Percentiles rank a stretch among this genome's conserved stretches.
Conservation (phyloP, 768 basidiomycete species). For the Pilatotrama ljubarskyi region DNA sequence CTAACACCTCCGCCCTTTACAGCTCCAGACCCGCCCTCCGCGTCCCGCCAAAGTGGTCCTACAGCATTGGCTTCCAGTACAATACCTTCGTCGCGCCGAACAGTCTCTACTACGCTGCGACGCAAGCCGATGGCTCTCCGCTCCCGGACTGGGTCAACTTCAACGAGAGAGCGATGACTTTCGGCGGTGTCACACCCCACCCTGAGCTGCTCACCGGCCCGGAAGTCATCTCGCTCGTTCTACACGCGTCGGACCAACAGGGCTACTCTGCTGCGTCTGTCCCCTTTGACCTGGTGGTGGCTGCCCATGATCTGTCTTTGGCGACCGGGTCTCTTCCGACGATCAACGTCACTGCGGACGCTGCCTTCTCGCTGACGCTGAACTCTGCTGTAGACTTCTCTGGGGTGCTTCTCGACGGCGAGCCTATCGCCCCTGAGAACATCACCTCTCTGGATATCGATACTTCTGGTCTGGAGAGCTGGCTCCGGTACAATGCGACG, state of each 20-base stretch:
- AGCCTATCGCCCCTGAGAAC: slow-evolving; percentile 56
- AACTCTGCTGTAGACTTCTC: slow-evolving; percentile 58
- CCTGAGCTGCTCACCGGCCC: slow-evolving; percentile 41
- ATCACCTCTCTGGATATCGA: slow-evolving; percentile 61
- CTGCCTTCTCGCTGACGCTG: slow-evolving; percentile 52
- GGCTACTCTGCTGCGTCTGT: slow-evolving; percentile 65
- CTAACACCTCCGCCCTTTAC: slow-evolving; percentile 57
- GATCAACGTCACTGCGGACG: slow-evolving; percentile 68
- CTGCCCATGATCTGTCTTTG: slow-evolving; percentile 65
- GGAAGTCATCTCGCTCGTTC: slow-evolving; percentile 47
- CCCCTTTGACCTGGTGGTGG: slow-evolving; percentile 66
- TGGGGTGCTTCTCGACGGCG: slow-evolving; percentile 64
- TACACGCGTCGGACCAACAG: slow-evolving; percentile 71
- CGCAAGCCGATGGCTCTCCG: slow-evolving; percentile 63
- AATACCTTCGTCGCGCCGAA: slow-evolving; percentile 52
- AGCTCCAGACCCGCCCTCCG: slow-evolving; percentile 55
- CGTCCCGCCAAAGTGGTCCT: slow-evolving; percentile 83
- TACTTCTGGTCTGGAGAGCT: slow-evolving; percentile 50
- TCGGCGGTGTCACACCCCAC: slow-evolving; percentile 75
- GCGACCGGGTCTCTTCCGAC: slow-evolving; percentile 50
- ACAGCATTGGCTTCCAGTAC: slow-evolving; percentile 80
- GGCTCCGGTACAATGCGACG: slow-evolving; percentile 60
- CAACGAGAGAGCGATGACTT: slow-evolving; percentile 63
- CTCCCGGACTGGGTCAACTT: slow-evolving; percentile 80
- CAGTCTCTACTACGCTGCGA: slow-evolving; percentile 56